phyloP scores from a whole-genome alignment of 1,284 basidiomycete species.

The Cryptococcus floricola region DNA sequence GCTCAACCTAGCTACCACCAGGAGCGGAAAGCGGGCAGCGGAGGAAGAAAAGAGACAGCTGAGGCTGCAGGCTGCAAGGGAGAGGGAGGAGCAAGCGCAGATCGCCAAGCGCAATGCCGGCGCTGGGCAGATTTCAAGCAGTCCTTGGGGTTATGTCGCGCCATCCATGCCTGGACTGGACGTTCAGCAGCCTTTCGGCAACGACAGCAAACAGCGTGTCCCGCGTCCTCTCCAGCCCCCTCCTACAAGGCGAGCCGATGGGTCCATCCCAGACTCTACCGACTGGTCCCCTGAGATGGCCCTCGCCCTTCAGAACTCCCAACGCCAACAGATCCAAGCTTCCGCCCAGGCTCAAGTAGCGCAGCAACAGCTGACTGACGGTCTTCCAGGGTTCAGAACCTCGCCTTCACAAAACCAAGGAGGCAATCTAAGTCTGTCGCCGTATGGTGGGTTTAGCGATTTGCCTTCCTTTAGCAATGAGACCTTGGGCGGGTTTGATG shows the following conservation, averaged over 20 bases:
- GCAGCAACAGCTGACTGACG: not conserved
- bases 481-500: conserved; percentile 5
- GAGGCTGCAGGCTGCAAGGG: conserved; percentile 41
- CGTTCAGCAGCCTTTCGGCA: conserved; percentile 47
- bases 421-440: conserved; percentile 13
- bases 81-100: conserved; percentile 35
- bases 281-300: conserved; percentile 18
- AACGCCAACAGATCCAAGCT: conserved; percentile 1
- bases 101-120: conserved; percentile 18
- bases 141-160: conserved; percentile 48
- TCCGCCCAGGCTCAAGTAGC: not conserved
- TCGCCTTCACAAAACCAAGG: not conserved
- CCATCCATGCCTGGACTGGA: conserved; percentile 48
- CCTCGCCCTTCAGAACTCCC: conserved; percentile 4
- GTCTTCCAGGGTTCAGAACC: not conserved
- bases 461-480: conserved; percentile 9
- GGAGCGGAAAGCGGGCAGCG: conserved; percentile 41
- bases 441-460: conserved; percentile 6
- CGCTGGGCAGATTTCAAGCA: conserved; percentile 14
- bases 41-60: conserved; percentile 46
- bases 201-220: conserved; percentile 11
- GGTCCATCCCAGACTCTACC: conserved; percentile 14
- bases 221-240: conserved; percentile 45
- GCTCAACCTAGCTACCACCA: conserved; percentile 44
- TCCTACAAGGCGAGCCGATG: conserved; percentile 14